Base-by-base conservation (phyloP, 73 alveolate species). In the Stentor roeselii region DNA sequence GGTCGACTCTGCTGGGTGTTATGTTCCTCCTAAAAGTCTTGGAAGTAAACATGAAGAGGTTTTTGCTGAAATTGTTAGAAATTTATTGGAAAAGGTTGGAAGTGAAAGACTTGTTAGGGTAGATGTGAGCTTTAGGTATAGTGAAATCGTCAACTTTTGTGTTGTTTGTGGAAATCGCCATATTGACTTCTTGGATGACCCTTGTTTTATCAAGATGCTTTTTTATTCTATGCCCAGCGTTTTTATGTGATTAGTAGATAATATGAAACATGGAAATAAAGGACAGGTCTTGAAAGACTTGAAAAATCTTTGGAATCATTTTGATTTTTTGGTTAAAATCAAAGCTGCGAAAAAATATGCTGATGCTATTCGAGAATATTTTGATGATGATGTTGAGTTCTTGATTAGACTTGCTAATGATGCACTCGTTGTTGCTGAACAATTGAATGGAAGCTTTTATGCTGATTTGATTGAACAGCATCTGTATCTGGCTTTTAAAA, bases 1-100 rank as follows among this genome's bases (percentile, higher is more conserved):
- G 36, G 97, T 93, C 89, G 99, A 97, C 82, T 89, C 98, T 59
- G 97, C 99, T 3, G 93, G 99, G 86, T 93, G 96, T 27, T 95
- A 96, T 88, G 93, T 95, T 82, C 89, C 95, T 83, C 86, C 92
- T 21, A 91, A 90, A 42, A 90, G 42, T 92, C 90, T 83, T 89
- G 82, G 84, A 60, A 86, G 88, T 76, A 94, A 92, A 61, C 87
- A 91, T 37, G 95, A 93, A 83, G 90, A 84, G 90, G 84, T 95
- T 92, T 95, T 93, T 86, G 93, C 84, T 61, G 82, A 88, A 87
- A 97, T 97, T 99, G 98, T 97, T 11, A 91, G 87, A 30, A 96
- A 96, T 82, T 76, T 97, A 21, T 87, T 96, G 78, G 85, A 90
- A 36, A 88, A 90, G 61, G 78, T 97, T 32, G 78, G 90, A n/a